phyloP scores from a whole-genome alignment of 2,329 filamentous ascomycete species.

The Xylaria polymorpha region DNA sequence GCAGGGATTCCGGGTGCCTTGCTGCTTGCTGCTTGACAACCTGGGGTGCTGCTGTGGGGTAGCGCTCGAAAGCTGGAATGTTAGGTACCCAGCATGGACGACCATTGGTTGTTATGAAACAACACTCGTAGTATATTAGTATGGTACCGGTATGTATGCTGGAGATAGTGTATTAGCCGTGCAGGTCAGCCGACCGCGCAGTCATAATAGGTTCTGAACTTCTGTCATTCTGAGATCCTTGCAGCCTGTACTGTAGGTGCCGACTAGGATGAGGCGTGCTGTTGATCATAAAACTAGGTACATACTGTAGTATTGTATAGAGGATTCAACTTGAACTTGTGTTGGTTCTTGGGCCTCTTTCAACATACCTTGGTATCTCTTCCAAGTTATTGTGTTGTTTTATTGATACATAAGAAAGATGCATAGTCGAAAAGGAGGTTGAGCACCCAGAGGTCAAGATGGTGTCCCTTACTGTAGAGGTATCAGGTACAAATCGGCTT shows the following conservation, averaged over 20 bases:
- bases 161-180: too few species aligned
- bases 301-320: constrained; percentile 10
- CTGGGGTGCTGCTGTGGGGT: constrained; percentile 33
- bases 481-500: too few species aligned
- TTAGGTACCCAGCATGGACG: neutral
- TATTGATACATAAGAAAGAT: too few species aligned
- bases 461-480: too few species aligned
- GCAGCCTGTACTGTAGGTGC: constrained; percentile 1
- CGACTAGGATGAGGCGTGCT: neutral
- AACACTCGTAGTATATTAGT: neutral
- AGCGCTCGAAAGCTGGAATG: constrained; percentile 10
- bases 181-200: too few species aligned
- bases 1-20: constrained; percentile 25
- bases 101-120: neutral
- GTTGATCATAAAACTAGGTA: constrained; percentile 15
- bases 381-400: too few species aligned
- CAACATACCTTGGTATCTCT: neutral
- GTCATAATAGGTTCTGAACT: neutral
- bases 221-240: constrained; percentile 13
- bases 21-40: constrained; percentile 3
- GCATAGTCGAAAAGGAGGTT: too few species aligned
- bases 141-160: too few species aligned
- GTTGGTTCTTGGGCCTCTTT: neutral
- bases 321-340: neutral
- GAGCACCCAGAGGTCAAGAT: too few species aligned